phyloP scores from a whole-genome alignment of 257 asterid species.

The Lycium ferocissimum region DNA sequence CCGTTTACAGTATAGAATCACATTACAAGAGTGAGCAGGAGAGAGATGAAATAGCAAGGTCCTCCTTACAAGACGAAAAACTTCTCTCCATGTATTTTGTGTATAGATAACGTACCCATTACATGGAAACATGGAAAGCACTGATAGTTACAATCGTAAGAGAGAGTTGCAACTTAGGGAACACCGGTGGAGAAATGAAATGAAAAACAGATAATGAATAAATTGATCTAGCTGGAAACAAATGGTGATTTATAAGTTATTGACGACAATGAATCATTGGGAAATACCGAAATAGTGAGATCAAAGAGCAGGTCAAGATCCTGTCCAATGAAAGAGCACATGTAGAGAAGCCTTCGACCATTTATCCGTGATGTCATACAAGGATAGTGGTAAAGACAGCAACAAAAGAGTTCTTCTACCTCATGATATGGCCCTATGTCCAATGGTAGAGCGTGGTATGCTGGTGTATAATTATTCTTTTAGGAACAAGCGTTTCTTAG shows the following conservation, averaged over 20 bases:
- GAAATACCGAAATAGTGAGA: not conserved
- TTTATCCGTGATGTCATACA: not conserved
- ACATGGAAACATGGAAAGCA: not conserved
- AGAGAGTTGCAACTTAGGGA: constrained; percentile 3
- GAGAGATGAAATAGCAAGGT: not conserved
- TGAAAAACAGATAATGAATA: not conserved
- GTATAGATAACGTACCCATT: not conserved
- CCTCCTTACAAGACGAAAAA: not conserved
- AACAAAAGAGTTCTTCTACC: not conserved
- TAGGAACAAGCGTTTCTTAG: not conserved
- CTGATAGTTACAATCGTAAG: not conserved
- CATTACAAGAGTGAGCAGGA: not conserved
- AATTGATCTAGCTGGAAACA: constrained; percentile 10
- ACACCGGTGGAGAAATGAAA: not conserved
- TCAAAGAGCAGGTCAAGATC: not conserved
- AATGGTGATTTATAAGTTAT: not conserved
- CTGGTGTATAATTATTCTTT: not conserved
- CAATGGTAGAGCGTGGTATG: not conserved
- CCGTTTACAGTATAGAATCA: not conserved
- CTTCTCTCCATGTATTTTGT: not conserved
- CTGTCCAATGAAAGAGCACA: not conserved
- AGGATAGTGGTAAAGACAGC: not conserved
- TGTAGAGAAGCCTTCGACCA: not conserved
- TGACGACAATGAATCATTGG: not conserved
- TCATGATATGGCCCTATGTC: not conserved